Conservation (phyloP, 2,329 filamentous ascomycete species). For the Aureobasidium lini region DNA sequence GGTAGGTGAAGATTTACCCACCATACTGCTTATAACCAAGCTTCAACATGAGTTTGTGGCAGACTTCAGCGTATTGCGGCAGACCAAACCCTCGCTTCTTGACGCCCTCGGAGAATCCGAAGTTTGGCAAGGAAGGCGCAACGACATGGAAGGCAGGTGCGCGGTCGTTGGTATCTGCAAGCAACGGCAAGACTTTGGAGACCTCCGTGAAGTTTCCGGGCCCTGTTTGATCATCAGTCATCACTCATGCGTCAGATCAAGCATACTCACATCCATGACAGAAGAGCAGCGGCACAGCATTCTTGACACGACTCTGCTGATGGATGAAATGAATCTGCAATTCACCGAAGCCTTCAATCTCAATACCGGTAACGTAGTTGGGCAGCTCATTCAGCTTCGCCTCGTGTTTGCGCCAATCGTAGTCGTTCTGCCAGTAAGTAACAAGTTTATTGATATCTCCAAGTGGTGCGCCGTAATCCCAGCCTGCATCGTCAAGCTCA, state of each 20-base stretch:
- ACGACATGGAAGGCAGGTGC: constrained; percentile 40
- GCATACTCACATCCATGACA: constrained; percentile 49
- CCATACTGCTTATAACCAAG: constrained; percentile 58
- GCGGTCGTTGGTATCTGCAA: constrained; percentile 49
- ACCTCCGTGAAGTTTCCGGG: constrained; percentile 64
- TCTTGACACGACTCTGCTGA: constrained; percentile 41
- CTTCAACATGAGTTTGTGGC: constrained; percentile 61
- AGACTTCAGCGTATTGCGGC: constrained; percentile 54
- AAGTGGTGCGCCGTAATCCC: constrained; percentile 55
- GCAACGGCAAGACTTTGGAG: constrained; percentile 51
- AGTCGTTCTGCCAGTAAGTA: constrained; percentile 48
- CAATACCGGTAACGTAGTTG: constrained; percentile 49
- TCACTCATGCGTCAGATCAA: no score
- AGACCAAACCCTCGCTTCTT: constrained; percentile 50
- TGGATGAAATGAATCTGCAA: constrained; percentile 60
- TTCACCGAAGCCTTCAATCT: constrained; percentile 51
- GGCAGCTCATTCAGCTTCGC: constrained; percentile 52
- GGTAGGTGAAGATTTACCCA: constrained; percentile 11
- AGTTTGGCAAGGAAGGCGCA: constrained; percentile 49
- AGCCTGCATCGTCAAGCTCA: constrained; percentile 38
- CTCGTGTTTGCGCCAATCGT: constrained; percentile 57
- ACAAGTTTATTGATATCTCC: constrained; percentile 53
- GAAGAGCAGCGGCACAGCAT: constrained; percentile 59
- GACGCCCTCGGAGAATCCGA: constrained; percentile 43
- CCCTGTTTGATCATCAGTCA: constrained; percentile 21